phyloP scores from a whole-genome alignment of 306 rosid species.

The Leucaena leucocephala region DNA sequence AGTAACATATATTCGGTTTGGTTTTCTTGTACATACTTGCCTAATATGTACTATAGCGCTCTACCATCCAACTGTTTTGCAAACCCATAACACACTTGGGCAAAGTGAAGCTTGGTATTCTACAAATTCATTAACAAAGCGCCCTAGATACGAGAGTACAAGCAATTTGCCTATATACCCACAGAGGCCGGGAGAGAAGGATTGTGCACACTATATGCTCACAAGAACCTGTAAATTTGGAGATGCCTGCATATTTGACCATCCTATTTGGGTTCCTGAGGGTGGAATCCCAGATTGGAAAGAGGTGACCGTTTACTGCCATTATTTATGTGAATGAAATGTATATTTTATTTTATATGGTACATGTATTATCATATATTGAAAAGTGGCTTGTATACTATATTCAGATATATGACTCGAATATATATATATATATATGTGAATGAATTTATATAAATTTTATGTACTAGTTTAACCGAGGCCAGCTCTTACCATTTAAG shows the following conservation, averaged over 20 bases:
- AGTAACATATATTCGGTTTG: conserved; percentile 67
- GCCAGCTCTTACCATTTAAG: conserved; percentile 19
- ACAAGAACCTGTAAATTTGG: conserved; percentile 99
- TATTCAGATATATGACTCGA: conserved; percentile 34
- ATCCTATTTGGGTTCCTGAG: conserved; percentile 99
- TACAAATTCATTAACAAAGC: conserved; percentile 86
- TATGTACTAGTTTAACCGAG: conserved; percentile 35
- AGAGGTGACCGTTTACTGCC: conserved; percentile 90
- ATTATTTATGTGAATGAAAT: conserved; percentile 53
- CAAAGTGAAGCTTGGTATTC: conserved; percentile 96
- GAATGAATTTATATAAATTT: conserved; percentile 32
- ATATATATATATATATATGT: conserved; percentile 33
- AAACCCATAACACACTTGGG: conserved; percentile 76
- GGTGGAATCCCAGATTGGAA: conserved; percentile 99
- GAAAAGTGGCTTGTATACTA: conserved; percentile 36
- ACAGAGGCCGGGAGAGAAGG: conserved; percentile 99
- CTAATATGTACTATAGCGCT: conserved; percentile 83
- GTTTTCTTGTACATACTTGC: conserved; percentile 62
- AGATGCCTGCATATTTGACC: conserved; percentile 98
- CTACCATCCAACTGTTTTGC: conserved; percentile 88
- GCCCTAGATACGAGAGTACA: conserved; percentile 88
- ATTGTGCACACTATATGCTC: conserved; percentile 97
- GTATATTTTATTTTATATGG: conserved; percentile 43
- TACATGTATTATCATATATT: conserved; percentile 40
- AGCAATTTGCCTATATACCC: conserved; percentile 92